phyloP scores from a whole-genome alignment of 495 filamentous ascomycete species.

The Elasticomyces elasticus region DNA sequence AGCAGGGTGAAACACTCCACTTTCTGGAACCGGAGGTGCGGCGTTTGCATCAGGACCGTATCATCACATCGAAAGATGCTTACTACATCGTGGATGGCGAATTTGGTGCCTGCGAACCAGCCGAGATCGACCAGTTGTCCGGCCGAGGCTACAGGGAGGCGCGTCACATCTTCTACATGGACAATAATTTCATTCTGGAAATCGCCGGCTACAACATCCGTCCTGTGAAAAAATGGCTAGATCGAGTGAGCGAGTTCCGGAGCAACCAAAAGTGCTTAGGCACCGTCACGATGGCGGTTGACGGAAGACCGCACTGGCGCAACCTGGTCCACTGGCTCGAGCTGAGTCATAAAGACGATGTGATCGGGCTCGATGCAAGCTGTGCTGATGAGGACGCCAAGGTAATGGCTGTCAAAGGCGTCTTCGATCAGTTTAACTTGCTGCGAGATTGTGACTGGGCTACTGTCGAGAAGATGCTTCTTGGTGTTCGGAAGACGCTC shows the following conservation, averaged over 20 bases:
- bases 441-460: neutral
- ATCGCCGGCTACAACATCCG: neutral
- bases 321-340: conserved; percentile 5
- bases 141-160: neutral
- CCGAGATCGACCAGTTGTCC: neutral
- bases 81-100: neutral
- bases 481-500: neutral
- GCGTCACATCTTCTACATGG: neutral
- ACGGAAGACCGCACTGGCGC: conserved; percentile 1
- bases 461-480: neutral
- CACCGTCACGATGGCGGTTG: neutral
- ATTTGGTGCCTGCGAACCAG: neutral
- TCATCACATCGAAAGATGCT: neutral
- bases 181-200: neutral
- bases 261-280: neutral
- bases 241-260: neutral
- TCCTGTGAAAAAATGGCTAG: neutral
- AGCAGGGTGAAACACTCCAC: too few relatives aligned
- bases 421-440: neutral
- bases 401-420: neutral
- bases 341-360: neutral
- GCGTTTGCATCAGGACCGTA: neutral
- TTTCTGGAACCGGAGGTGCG: neutral
- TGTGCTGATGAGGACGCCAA: neutral
- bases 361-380: neutral